Base-by-base conservation (phyloP, 2,329 filamentous ascomycete species). In the Ophiostoma novo-ulmi region DNA sequence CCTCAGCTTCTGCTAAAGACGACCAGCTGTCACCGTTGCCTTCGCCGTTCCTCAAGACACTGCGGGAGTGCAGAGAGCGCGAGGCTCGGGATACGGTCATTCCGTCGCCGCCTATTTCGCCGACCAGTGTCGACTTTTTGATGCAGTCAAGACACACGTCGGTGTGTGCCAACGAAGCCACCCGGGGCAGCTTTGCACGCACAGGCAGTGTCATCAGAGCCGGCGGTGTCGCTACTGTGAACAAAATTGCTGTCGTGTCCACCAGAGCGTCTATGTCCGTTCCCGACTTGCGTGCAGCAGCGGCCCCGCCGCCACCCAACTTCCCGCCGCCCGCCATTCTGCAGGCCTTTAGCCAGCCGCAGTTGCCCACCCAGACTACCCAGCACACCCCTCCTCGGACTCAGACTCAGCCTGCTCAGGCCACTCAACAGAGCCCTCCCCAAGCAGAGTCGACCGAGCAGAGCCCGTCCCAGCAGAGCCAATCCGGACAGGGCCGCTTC, bases 101-200 rank as follows among this genome's bases (percentile, higher is more conserved):
- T 20, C 17, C 58, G 68, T 85, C 84, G 5, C 83, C 83, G 1
- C 84, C 85, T 0, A 73, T 85, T 41, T 87, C 85, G 39, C 85
- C 85, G 0, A 81, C 80, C 1, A 86, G 83, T 7, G 78, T 84
- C 4, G 84, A 87, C 69, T 83, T 83, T 68, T 83, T 81, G 72
- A 78, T 83, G 20, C 80, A 81, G 48, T 81, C 80, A 2, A 74
- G 75, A 38, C 72, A 71, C 41, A 72, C 64, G 1, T 73, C 76
- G 0, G 64, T 70, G 14, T 58, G 68, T 5, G 74, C 70, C 0
- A 69, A 65, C 31, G 77, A 78, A 13, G 31, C 26, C 3, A 14
- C 20, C 17, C 52, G 22, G 2, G 52, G 52, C n/a, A 58, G 52
- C 22, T 58, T 58, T 31, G 52, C 52, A 8, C n/a, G 52, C n/a